Percentiles rank a stretch among this genome's conserved stretches.
These are phyloP conservation scores for Candida sojae DNA, from an alignment of 1,139 yeast genomes.

Conservation along the genomic window DNA sequence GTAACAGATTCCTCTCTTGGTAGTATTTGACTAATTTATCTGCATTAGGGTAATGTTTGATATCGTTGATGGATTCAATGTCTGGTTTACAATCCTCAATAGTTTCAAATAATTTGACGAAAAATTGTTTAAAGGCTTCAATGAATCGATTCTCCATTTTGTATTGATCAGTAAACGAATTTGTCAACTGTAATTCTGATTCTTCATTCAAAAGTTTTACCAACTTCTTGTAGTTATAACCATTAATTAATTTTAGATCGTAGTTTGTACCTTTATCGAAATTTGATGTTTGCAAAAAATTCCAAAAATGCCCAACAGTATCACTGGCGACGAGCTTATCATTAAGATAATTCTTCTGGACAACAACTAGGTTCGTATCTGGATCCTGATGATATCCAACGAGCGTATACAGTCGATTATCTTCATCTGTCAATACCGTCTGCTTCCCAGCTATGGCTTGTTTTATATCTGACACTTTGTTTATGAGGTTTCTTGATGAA, in stretches of 20 bases:
- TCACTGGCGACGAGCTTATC: conserved; percentile 11
- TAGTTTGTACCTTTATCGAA: conserved; percentile 12
- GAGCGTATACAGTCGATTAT: conserved; percentile 12
- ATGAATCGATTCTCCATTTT: conserved; percentile 22
- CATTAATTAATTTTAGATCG: conserved; percentile 19
- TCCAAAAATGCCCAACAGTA: conserved; percentile 17
- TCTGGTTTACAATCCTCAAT: conserved; percentile 25
- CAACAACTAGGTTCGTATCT: conserved; percentile 17
- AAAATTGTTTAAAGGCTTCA: conserved; percentile 18
- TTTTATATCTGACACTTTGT: conserved; percentile 7
- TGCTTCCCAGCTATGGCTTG: neutral
- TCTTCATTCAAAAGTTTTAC: conserved; percentile 8
- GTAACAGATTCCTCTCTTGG: conserved; percentile 16
- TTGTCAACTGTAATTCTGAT: conserved; percentile 10
- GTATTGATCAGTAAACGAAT: conserved; percentile 15
- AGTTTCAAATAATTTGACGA: conserved; percentile 18
- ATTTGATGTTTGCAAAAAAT: conserved; percentile 15
- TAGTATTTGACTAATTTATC: conserved; percentile 20
- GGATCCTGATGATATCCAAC: conserved; percentile 20
- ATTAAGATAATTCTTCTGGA: conserved; percentile 16
- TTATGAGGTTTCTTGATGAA: conserved; percentile 3
- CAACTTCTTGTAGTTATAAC: conserved; percentile 22
- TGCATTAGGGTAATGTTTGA: conserved; percentile 27
- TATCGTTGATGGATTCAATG: conserved; percentile 24
- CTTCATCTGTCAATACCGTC: conserved; percentile 4